Conservation (phyloP, 306 rosid species). For the Quercus alba region DNA sequence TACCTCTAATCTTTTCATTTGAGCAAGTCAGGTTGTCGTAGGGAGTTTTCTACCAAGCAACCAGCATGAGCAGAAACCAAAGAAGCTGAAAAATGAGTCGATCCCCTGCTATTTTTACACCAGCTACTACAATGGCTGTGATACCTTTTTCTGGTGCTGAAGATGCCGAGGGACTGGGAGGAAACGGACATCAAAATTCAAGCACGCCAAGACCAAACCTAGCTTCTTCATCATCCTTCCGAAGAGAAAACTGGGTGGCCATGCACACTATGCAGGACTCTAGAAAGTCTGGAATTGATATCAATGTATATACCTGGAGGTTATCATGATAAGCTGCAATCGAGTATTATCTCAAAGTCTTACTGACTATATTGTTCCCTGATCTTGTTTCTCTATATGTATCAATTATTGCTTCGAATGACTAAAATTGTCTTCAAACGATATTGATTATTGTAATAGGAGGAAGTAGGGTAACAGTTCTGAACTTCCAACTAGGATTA, state of each 20-base stretch:
- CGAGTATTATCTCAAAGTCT: background rate
- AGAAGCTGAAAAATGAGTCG: constrained; percentile 48
- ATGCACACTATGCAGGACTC: constrained; percentile 59
- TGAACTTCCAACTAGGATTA: constrained; percentile 36
- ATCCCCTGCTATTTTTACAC: constrained; percentile 18
- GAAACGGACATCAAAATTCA: constrained; percentile 48
- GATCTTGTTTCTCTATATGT: constrained; percentile 25
- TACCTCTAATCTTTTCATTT: constrained; percentile 3
- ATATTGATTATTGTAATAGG: constrained; percentile 13
- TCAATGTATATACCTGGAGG: constrained; percentile 76
- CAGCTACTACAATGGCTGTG: constrained; percentile 26
- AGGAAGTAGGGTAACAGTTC: constrained; percentile 33
- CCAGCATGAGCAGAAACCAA: constrained; percentile 57
- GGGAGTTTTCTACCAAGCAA: constrained; percentile 76
- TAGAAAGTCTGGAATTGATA: constrained; percentile 64
- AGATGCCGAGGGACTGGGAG: constrained; percentile 48
- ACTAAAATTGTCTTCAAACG: constrained; percentile 24
- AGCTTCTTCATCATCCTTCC: constrained; percentile 39
- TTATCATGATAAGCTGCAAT: constrained; percentile 7
- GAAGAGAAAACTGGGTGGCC: constrained; percentile 73
- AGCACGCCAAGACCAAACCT: constrained; percentile 36
- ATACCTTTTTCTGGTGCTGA: constrained; percentile 43
- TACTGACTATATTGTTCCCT: constrained; percentile 38
- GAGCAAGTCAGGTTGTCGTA: constrained; percentile 60
- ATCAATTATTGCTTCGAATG: constrained; percentile 29